Evolutionary conservation across 495 filamentous ascomycete genomes (phyloP).

Genomic region (Penicillium cosmopolitanum): DNA sequence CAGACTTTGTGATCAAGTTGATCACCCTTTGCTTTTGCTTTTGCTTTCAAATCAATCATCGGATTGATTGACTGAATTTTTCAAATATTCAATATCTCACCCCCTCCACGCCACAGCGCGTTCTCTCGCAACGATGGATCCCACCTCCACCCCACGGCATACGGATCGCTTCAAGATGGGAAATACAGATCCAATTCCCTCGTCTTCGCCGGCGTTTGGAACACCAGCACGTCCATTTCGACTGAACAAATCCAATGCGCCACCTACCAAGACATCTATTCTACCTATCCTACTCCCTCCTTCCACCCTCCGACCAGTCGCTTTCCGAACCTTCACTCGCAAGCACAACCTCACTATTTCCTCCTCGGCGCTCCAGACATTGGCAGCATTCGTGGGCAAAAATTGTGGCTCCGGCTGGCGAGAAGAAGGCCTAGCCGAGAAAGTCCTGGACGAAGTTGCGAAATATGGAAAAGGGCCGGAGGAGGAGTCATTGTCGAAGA

Average conservation of each 20-base stretch:
- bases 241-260: conserved; percentile 45
- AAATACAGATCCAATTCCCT: conserved; percentile 65
- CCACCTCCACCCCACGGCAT: conserved; percentile 32
- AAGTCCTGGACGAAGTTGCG: conserved; percentile 88
- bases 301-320: conserved; percentile 82
- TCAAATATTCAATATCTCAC: background rate
- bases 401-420: conserved; percentile 96
- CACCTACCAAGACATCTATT: conserved; percentile 68
- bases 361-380: conserved; percentile 77
- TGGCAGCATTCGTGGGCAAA: conserved; percentile 87
- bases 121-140: conserved; percentile 25
- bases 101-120: background rate
- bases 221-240: conserved; percentile 76
- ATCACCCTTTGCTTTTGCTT: background rate
- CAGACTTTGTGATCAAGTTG: background rate
- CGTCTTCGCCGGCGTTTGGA: conserved; percentile 87
- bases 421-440: conserved; percentile 90
- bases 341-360: conserved; percentile 96
- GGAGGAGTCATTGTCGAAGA: conserved; percentile 90
- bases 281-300: conserved; percentile 88
- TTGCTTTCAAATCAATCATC: background rate
- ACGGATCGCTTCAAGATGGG: conserved; percentile 36
- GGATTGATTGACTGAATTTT: background rate
- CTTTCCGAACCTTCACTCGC: conserved; percentile 95
- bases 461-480: conserved; percentile 81